Evolutionary conservation across 2,329 filamentous ascomycete species (phyloP).

Genomic region (Sphaerulina musiva): DNA sequence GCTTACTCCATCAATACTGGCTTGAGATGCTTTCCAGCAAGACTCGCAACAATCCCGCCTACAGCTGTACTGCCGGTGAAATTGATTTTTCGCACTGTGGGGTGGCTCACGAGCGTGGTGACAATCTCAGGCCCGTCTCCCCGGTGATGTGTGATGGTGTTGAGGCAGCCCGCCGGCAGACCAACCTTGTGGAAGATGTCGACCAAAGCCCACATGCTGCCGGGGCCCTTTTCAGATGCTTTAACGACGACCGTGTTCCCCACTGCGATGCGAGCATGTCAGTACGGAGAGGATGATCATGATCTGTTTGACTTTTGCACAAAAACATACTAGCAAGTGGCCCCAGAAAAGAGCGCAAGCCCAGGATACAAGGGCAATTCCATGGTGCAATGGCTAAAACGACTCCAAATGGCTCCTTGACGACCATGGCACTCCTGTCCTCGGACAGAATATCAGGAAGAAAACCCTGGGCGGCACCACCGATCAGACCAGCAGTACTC

Average conservation of each 20-base stretch:
- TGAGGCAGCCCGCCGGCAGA: slow-evolving; percentile 65
- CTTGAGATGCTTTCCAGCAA: slow-evolving; percentile 67
- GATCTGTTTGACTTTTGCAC: neutral
- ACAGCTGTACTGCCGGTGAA: slow-evolving; percentile 69
- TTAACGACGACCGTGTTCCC: slow-evolving; percentile 71
- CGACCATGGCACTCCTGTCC: slow-evolving; percentile 51
- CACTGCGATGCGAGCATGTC: slow-evolving; percentile 31
- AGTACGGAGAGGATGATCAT: neutral
- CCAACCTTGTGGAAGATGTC: slow-evolving; percentile 64
- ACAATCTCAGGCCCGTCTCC: slow-evolving; percentile 61
- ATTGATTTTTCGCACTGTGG: slow-evolving; percentile 63
- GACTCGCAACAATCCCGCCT: slow-evolving; percentile 61
- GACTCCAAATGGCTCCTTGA: slow-evolving; percentile 71
- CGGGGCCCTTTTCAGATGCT: slow-evolving; percentile 60
- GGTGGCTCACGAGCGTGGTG: slow-evolving; percentile 57
- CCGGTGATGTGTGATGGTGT: slow-evolving; percentile 56
- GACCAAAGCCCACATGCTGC: slow-evolving; percentile 51
- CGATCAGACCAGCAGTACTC: slow-evolving; percentile 47
- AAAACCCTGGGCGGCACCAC: slow-evolving; percentile 42
- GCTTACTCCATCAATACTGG: slow-evolving; percentile 61
- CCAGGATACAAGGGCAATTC: slow-evolving; percentile 53
- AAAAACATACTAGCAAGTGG: slow-evolving; percentile 47
- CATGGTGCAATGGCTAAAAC: slow-evolving; percentile 67
- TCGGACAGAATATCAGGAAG: slow-evolving; percentile 44
- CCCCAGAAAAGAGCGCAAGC: slow-evolving; percentile 44